These are phyloP conservation scores for Fistulifera pelliculosa DNA, from an alignment of 108 stramenopile genomes.

Conservation along the genomic window DNA sequence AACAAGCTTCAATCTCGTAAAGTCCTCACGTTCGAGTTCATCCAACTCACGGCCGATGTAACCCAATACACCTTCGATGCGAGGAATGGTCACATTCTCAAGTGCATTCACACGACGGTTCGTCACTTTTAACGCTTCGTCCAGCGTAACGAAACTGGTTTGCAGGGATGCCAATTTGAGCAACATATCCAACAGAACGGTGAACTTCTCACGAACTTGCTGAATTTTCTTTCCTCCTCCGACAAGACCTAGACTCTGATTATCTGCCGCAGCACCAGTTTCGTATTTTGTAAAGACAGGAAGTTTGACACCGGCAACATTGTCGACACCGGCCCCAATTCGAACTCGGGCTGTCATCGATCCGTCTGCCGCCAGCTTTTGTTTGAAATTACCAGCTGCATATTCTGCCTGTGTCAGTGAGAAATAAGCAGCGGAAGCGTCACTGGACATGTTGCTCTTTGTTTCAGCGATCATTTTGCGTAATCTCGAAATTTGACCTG, in stretches of 20 bases:
- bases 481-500: constrained; percentile 92
- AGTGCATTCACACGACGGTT: constrained; percentile 97
- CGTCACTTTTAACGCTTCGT: constrained; percentile 96
- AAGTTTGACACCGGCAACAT: constrained; percentile 97
- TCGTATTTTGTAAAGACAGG: constrained; percentile 95
- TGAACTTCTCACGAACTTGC: constrained; percentile 87
- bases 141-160: constrained; percentile 93
- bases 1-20: constrained; percentile 96
- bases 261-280: constrained; percentile 81
- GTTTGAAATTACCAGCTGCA: constrained; percentile 96
- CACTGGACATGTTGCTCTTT: constrained; percentile 81
- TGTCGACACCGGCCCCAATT: constrained; percentile 86
- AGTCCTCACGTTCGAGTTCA: constrained; percentile 98
- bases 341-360: constrained; percentile 79
- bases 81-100: constrained; percentile 98
- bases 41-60: constrained; percentile 96
- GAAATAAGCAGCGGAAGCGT: constrained; percentile 85
- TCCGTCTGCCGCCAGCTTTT: constrained; percentile 83
- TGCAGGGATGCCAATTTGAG: constrained; percentile 96
- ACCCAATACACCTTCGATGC: constrained; percentile 81
- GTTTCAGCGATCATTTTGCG: constrained; percentile 93
- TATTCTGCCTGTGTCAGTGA: constrained; percentile 96
- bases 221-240: constrained; percentile 95
- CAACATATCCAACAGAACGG: constrained; percentile 70
- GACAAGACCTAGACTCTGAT: constrained; percentile 86